Percentiles rank a stretch among this genome's conserved stretches.
Evolutionary conservation across 371 early-diverging fungal genomes (phyloP).

Genomic region (Mucor sp.): DNA sequence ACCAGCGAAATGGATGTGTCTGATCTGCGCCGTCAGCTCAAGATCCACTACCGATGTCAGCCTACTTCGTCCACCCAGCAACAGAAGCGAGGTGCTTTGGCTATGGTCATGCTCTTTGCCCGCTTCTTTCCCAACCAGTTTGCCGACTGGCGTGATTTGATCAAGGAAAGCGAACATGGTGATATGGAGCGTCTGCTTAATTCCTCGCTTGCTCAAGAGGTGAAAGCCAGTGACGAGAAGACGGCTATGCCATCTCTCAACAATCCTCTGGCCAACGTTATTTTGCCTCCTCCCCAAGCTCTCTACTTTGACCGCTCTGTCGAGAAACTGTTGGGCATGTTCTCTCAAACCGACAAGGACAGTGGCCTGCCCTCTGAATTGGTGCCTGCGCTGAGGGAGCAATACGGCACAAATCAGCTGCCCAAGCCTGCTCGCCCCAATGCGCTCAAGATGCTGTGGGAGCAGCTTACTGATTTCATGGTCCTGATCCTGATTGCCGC

Average conservation of each 20-base stretch:
- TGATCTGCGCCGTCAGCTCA: constrained; percentile 77
- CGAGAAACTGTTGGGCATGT: constrained; percentile 82
- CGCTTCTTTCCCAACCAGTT: constrained; percentile 49
- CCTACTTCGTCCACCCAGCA: constrained; percentile 58
- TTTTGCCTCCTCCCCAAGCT: constrained; percentile 61
- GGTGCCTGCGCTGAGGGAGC: constrained; percentile 60
- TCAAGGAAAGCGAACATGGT: constrained; percentile 76
- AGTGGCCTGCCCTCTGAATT: constrained; percentile 66
- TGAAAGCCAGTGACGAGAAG: constrained; percentile 20
- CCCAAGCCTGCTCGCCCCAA: constrained; percentile 79
- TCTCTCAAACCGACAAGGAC: constrained; percentile 64
- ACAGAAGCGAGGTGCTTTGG: constrained; percentile 75
- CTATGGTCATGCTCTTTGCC: constrained; percentile 71
- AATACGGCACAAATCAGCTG: constrained; percentile 85
- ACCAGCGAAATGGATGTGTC: constrained; percentile 75
- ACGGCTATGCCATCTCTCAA: constrained; percentile 30
- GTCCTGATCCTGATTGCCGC: constrained; percentile 72
- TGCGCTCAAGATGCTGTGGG: constrained; percentile 77
- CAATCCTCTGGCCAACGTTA: constrained; percentile 33
- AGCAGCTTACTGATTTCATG: constrained; percentile 92
- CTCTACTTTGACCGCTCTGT: constrained; percentile 88
- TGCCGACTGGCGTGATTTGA: constrained; percentile 88
- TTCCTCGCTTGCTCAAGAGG: constrained; percentile 34
- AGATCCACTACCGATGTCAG: constrained; percentile 83
- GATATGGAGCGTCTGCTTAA: constrained; percentile 66